Evolutionary conservation across 2,329 filamentous ascomycete species (phyloP), one percentile per base, ranked within the genome.

Genomic region (Trichophyton verrucosum): DNA sequence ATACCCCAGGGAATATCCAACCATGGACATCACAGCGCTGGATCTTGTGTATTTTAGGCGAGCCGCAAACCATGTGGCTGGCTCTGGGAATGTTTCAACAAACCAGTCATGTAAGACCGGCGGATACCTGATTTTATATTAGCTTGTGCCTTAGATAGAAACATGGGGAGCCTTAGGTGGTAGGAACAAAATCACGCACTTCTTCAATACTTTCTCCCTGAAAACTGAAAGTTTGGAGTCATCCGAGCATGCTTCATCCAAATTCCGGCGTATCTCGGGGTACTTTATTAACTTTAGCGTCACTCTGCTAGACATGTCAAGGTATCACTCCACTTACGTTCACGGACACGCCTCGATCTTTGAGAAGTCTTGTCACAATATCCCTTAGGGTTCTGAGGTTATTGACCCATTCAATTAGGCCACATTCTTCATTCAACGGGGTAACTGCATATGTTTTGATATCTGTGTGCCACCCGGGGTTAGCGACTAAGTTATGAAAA

Each of bases 11-110:
- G 97, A 91, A 61, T 95, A 95, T 57, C 94, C 94, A 3, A 96
- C 90, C 83, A 99, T 99, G n/a, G 91, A 96, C 91, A 99, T 99
- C 66, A 99, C 94, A 9, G 95, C 94, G 68, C 89, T 92, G 0
- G 94, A 95, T 3, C 94, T 85, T 1, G 94, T 95, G 75, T 97
- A 99, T 55, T 86, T 84, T 51, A 97, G 80, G 6, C 94, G 84
- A 8, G 92, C 91, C 1, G 85, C 82, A 73, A 99, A 95, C 94
- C 94, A 99, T 1, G 86, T 81, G 11, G 89, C 89, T 3, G 95
- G 91, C 69, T 95, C 91, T 0, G 94, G 91, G 70, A 96, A 99
- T 67, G 91, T 90, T 67, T 95, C 88, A 20, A 94, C 84, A 73
- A 99, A 99, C 94, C 94, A 99, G 65, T 91, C 83, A 65, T 95